phyloP scores from a whole-genome alignment of 768 basidiomycete genomes.

The Boletellus ananas region DNA sequence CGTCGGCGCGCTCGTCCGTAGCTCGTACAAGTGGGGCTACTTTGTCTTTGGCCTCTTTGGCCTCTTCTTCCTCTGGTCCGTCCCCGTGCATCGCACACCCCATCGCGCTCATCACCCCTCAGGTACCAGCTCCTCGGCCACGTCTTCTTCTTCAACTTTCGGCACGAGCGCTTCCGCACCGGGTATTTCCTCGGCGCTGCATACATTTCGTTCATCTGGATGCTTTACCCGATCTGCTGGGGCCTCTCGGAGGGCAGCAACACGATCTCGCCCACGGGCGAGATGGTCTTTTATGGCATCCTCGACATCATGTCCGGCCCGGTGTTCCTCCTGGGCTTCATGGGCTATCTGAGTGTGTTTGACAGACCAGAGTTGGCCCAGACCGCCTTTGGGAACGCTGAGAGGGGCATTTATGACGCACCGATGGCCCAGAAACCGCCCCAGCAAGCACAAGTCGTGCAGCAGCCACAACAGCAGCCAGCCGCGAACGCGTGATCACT shows the following conservation, averaged over 20 bases:
- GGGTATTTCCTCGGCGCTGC: conserved; percentile 35
- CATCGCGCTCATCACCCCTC: neutral
- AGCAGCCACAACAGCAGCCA: neutral
- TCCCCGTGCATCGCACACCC: conserved; percentile 4
- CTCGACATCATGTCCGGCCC: conserved; percentile 39
- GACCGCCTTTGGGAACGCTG: conserved; percentile 9
- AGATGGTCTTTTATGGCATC: conserved; percentile 56
- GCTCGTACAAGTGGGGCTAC: conserved; percentile 53
- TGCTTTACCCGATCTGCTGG: conserved; percentile 58
- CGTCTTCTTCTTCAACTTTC: conserved; percentile 25
- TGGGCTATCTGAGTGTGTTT: conserved; percentile 12
- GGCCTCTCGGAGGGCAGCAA: conserved; percentile 51
- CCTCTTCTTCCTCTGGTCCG: conserved; percentile 48
- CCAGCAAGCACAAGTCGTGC: neutral
- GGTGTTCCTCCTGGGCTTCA: conserved; percentile 34
- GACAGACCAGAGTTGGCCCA: neutral
- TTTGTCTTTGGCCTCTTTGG: conserved; percentile 45
- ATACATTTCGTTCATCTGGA: conserved; percentile 51
- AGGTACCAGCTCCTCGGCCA: conserved; percentile 33
- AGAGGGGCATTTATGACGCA: conserved; percentile 3
- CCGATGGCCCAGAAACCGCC: neutral
- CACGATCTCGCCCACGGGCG: conserved; percentile 45
- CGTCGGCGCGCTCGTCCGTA: conserved; percentile 47
- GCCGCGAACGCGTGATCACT: neutral
- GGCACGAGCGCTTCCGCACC: conserved; percentile 18